A percentile compares a stretch with the other conserved stretches of the same genome.
Conservation (phyloP, 805 yeast genomes). For the Wickerhamiella musiphila region DNA sequence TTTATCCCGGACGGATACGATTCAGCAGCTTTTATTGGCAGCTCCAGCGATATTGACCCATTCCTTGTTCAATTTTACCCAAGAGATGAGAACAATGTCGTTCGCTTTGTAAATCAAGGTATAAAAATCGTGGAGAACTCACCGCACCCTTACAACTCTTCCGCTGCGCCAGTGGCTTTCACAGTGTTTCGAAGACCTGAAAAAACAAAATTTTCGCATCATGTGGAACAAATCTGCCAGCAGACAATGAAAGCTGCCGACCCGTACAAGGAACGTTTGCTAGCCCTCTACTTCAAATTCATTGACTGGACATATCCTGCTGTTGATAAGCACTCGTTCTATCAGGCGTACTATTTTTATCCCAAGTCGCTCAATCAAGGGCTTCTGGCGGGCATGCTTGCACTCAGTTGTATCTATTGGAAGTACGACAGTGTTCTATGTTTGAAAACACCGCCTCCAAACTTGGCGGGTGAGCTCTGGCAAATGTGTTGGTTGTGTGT, state of each 20-base stretch:
- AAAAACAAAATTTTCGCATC: neutral
- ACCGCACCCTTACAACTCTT: conserved; percentile 7
- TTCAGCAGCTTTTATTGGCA: conserved; percentile 17
- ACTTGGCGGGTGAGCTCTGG: conserved; percentile 16
- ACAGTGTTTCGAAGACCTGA: conserved; percentile 9
- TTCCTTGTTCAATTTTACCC: conserved; percentile 16
- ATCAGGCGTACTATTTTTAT: conserved; percentile 16
- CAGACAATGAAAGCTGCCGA: conserved; percentile 6
- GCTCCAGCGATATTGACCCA: conserved; percentile 21
- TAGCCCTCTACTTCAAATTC: conserved; percentile 20
- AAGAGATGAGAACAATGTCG: conserved; percentile 11
- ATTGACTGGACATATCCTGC: conserved; percentile 23
- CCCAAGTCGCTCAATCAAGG: conserved; percentile 18
- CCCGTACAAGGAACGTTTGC: conserved; percentile 16
- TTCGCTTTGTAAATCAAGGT: conserved; percentile 18
- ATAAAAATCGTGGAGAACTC: conserved; percentile 11
- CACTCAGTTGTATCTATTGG: conserved; percentile 22
- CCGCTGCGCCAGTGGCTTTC: conserved; percentile 16
- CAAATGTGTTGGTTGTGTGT: conserved; percentile 16
- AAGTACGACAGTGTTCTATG: conserved; percentile 20
- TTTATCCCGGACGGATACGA: conserved; percentile 15
- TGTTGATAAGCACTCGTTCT: conserved; percentile 19
- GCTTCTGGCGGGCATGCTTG: conserved; percentile 20
- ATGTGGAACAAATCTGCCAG: conserved; percentile 1
- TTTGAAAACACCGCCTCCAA: conserved; percentile 17